A percentile compares a stretch with the other conserved stretches of the same genome.
phyloP scores from a whole-genome alignment of 192 early-diverging fungal species.

The Chytriomyces confervae region DNA sequence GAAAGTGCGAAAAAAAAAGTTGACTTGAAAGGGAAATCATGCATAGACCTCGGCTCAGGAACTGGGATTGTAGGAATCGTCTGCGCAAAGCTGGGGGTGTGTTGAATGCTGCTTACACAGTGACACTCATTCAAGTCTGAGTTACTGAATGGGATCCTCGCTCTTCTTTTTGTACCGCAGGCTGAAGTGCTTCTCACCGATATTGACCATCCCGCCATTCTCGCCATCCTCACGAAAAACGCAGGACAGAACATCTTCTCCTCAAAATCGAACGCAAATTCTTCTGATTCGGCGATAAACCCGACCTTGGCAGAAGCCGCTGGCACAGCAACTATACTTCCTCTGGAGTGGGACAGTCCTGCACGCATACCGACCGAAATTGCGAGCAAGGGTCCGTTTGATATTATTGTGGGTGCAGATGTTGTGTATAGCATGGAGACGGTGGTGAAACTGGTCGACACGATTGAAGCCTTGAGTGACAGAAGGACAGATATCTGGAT shows the following conservation, averaged over 20 bases:
- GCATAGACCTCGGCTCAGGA: conserved; percentile 31
- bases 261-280: background rate
- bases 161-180: background rate
- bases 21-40: conserved; percentile 2
- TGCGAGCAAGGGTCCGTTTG: conserved; percentile 11
- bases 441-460: conserved; percentile 24
- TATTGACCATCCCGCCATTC: conserved; percentile 23
- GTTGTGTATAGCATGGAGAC: conserved; percentile 35
- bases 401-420: conserved; percentile 35
- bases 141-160: no score
- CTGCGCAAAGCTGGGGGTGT: conserved; percentile 24
- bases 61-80: conserved; percentile 34
- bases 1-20: conserved; percentile 15
- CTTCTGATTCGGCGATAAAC: background rate
- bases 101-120: background rate
- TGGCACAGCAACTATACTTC: background rate
- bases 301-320: background rate
- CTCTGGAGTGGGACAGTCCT: conserved; percentile 21
- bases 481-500: conserved; percentile 22
- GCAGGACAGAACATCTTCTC: conserved; percentile 13
- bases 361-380: conserved; percentile 11
- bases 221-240: conserved; percentile 5
- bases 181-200: conserved; percentile 24
- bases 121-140: no score
- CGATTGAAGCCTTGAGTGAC: conserved; percentile 21